Evolutionary conservation across 75 land plant genomes (phyloP).

Genomic region (Isoetes taiwanensis): DNA sequence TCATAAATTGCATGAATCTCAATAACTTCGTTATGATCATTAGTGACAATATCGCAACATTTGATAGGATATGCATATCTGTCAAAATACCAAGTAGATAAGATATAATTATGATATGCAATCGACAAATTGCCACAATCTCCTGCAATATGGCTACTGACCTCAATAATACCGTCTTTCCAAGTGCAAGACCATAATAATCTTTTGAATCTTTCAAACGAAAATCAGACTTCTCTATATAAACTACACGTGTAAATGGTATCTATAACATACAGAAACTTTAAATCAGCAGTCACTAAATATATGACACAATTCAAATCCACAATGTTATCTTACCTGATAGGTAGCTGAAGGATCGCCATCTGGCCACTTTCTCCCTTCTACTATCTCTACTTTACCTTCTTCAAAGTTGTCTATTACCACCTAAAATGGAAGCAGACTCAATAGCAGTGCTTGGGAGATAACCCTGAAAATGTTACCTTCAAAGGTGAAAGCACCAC

Average conservation of each 20-base stretch:
- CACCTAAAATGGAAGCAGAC: slow-evolving; percentile 38
- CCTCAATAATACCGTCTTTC: slow-evolving; percentile 88
- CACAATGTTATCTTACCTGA: slow-evolving; percentile 29
- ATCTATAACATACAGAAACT: slow-evolving; percentile 54
- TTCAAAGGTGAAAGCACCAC: slow-evolving; percentile 87
- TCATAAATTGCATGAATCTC: slow-evolving; percentile 86
- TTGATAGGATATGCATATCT: slow-evolving; percentile 96
- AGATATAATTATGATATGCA: not conserved
- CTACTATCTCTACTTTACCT: slow-evolving; percentile 35
- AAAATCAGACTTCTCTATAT: slow-evolving; percentile 86
- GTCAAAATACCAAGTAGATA: slow-evolving; percentile 7
- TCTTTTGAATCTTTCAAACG: slow-evolving; percentile 93
- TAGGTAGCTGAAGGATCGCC: slow-evolving; percentile 52
- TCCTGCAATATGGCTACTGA: too few relatives aligned
- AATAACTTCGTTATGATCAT: slow-evolving; percentile 52
- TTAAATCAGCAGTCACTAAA: too few relatives aligned
- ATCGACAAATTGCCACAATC: not conserved
- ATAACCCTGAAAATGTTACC: slow-evolving; percentile 24
- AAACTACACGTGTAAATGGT: slow-evolving; percentile 80
- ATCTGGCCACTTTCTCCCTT: slow-evolving; percentile 94
- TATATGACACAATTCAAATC: too few relatives aligned
- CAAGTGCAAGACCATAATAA: slow-evolving; percentile 94
- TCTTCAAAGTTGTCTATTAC: slow-evolving; percentile 72
- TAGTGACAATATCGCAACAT: slow-evolving; percentile 70
- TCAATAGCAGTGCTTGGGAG: not conserved